Evolutionary conservation across 31 red algal species (phyloP), one percentile per base, ranked within the genome.

Genomic region (Endocladia muricata): DNA sequence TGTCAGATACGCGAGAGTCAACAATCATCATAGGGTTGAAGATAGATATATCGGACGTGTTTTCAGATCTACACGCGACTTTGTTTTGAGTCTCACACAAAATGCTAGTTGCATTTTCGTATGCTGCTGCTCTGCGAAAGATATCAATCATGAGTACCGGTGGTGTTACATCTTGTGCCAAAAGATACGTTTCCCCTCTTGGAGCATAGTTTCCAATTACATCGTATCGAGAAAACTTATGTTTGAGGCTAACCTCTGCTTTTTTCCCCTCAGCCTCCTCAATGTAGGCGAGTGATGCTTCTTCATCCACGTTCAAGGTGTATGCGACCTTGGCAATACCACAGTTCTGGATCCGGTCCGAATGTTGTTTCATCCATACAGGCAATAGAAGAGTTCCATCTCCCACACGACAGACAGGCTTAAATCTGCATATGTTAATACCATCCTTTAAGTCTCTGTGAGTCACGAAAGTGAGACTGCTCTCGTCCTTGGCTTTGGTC

Each of bases 301-400:
- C 2, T 21, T 67, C 36, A n/a, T n/a, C n/a, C n/a, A n/a, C n/a
- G 51, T 43, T 61, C 51, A 68, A 49, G 7, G 3, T 42, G 52
- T 74, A 92, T 22, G 57, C 71, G 5, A 75, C 67, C 42, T 63
- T 55, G 17, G 61, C 21, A 15, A 92, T 31, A 37, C 88, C 88
- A 67, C 88, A 92, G 6, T 15, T 74, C 1, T 51, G 22, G 23
- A 92, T 70, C 3, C 78, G 54, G 30, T 49, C 34, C 15, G 64
- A 48, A 55, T 84, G 40, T 33, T 40, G n/a, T 68, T 81, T 78
- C 88, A 92, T 91, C 87, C 87, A 91, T n/a, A n/a, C 5, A 17
- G 87, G 87, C 25, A 82, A 48, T 55, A 91, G 36, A 17, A 82
- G 34, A 68, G 76, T 54, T 1, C 87, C 87, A 56, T 91, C 78